phyloP scores from a whole-genome alignment of 2,329 filamentous ascomycete genomes.

The Monilinia aucupariae region DNA sequence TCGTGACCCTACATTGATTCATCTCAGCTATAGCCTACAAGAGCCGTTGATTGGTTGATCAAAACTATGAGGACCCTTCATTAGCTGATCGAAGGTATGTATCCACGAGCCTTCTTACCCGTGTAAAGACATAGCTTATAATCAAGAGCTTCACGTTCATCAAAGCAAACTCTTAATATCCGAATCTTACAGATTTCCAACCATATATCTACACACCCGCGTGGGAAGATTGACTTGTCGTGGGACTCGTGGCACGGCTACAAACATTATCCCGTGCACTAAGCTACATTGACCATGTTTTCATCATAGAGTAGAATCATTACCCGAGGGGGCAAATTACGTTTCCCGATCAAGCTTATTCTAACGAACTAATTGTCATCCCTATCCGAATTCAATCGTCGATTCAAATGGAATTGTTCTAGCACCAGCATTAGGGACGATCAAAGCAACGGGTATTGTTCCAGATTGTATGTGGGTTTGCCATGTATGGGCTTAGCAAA shows the following conservation, averaged over 20 bases:
- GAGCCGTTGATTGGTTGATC: too few relatives aligned
- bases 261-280: neutral
- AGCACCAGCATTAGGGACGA: neutral
- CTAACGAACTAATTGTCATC: neutral
- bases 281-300: neutral
- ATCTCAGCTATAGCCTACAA: neutral
- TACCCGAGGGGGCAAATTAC: neutral
- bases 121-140: neutral
- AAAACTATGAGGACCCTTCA: neutral
- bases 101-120: neutral
- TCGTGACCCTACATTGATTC: neutral
- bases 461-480: neutral
- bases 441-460: conserved; percentile 4
- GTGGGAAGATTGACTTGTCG: neutral
- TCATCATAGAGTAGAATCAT: neutral
- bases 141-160: neutral
- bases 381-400: neutral
- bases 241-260: neutral
- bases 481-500: neutral
- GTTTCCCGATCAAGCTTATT: neutral
- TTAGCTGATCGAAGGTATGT: neutral
- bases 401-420: neutral
- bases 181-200: neutral
- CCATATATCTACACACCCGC: too few relatives aligned
- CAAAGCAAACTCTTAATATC: neutral